These are phyloP conservation scores for Blumeriella jaapii DNA, from an alignment of 2,329 filamentous ascomycete species.

Conservation along the genomic window DNA sequence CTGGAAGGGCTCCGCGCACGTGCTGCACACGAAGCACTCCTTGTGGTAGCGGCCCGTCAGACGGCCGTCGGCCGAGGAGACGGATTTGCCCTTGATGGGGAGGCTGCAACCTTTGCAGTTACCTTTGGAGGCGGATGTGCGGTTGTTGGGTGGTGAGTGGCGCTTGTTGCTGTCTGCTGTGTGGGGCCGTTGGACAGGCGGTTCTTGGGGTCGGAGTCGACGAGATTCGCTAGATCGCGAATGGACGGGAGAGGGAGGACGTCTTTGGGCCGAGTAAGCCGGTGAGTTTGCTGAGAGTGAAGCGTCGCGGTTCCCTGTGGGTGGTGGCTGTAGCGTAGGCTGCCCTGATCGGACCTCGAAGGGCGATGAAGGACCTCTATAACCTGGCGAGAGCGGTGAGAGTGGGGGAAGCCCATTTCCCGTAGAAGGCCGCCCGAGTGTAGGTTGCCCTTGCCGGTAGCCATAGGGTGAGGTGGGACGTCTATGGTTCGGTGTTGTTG, in stretches of 20 bases:
- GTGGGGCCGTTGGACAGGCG: conserved; percentile 4
- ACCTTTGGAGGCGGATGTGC: conserved; percentile 35
- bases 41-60: conserved; percentile 92
- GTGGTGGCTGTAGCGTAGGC: too few relatives aligned
- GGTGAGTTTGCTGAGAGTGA: too few relatives aligned
- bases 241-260: conserved; percentile 10
- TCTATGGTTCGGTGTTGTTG: conserved; percentile 13
- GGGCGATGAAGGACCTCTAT: too few relatives aligned
- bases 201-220: conserved; percentile 5
- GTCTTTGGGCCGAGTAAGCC: too few relatives aligned
- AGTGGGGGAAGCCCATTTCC: too few relatives aligned
- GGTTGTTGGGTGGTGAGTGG: conserved; percentile 1
- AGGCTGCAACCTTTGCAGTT: conserved; percentile 74
- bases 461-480: conserved; percentile 10
- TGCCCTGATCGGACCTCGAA: too few relatives aligned
- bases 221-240: too few relatives aligned
- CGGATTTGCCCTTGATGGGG: conserved; percentile 76
- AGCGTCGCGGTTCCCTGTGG: too few relatives aligned
- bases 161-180: conserved; percentile 1
- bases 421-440: too few relatives aligned
- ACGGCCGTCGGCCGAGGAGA: conserved; percentile 86
- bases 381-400: too few relatives aligned
- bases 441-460: too few relatives aligned
- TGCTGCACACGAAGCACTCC: conserved; percentile 83
- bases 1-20: conserved; percentile 68